These are phyloP conservation scores for Dendrostoma leiphaemia DNA, from an alignment of 2,329 filamentous ascomycete genomes.

Conservation along the genomic window DNA sequence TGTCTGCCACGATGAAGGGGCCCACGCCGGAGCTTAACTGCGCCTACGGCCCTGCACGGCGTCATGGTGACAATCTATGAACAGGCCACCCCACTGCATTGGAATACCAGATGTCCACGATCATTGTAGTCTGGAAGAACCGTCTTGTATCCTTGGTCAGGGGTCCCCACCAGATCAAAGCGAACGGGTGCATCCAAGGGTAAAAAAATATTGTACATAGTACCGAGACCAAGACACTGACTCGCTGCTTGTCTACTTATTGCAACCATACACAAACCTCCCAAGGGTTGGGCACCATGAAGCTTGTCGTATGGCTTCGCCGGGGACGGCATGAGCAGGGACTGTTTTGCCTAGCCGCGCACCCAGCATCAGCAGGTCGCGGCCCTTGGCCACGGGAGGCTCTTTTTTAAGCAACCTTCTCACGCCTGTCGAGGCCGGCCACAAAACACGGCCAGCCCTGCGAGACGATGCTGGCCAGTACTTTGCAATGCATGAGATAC, in stretches of 20 bases:
- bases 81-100: background rate
- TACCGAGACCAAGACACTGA: constrained; percentile 2
- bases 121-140: background rate
- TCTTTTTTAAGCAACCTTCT: constrained; percentile 16
- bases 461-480: constrained; percentile 16
- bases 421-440: constrained; percentile 11
- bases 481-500: constrained; percentile 13
- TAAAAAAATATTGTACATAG: background rate
- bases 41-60: too few relatives aligned
- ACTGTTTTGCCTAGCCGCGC: background rate
- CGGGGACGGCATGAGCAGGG: background rate
- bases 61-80: too few relatives aligned
- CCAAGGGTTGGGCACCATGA: too few relatives aligned
- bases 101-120: background rate
- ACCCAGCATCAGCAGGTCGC: constrained; percentile 2
- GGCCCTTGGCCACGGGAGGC: background rate
- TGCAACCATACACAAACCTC: background rate
- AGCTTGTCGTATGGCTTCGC: background rate
- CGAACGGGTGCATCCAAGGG: background rate
- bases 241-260: background rate
- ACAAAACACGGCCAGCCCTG: constrained; percentile 12
- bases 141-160: background rate
- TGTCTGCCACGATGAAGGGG: too few relatives aligned
- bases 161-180: constrained; percentile 6
- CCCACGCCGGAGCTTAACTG: too few relatives aligned